Conservation (phyloP, 2,329 filamentous ascomycete genomes). For the Colletotrichum theobromicola region DNA sequence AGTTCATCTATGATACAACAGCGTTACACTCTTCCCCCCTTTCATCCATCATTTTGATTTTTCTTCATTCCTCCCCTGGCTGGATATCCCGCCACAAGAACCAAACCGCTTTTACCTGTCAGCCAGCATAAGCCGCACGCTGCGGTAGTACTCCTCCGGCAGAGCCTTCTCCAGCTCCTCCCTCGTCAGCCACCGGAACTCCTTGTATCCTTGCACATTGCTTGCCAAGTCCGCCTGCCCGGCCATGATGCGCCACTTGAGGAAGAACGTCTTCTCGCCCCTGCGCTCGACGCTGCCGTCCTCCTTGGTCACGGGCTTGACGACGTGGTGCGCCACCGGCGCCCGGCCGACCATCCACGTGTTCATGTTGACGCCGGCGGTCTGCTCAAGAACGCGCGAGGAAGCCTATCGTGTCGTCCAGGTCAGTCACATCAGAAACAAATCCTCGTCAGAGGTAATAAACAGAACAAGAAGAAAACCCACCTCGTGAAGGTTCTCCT, state of each 20-base stretch:
- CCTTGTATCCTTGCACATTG: slow-evolving; percentile 75
- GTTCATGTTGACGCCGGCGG: slow-evolving; percentile 95
- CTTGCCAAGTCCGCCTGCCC: slow-evolving; percentile 84
- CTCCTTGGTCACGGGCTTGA: slow-evolving; percentile 52
- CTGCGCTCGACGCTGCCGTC: slow-evolving; percentile 47
- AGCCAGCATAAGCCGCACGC: slow-evolving; percentile 83
- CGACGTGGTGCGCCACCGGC: slow-evolving; percentile 81
- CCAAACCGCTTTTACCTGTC: too few relatives aligned
- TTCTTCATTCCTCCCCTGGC: not conserved
- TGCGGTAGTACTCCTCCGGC: slow-evolving; percentile 71
- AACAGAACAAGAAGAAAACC: slow-evolving; percentile 41
- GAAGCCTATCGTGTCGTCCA: slow-evolving; percentile 66
- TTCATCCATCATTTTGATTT: not conserved
- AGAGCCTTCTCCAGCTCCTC: slow-evolving; percentile 81
- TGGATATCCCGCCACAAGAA: too few relatives aligned
- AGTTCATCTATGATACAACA: slow-evolving; percentile 45
- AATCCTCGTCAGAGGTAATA: too few relatives aligned
- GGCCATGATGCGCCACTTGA: slow-evolving; percentile 96
- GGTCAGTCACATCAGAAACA: not conserved
- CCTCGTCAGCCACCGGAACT: slow-evolving; percentile 92
- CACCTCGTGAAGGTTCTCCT: slow-evolving; percentile 85
- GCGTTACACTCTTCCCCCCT: slow-evolving; percentile 29
- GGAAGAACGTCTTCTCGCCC: slow-evolving; percentile 90
- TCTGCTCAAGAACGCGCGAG: slow-evolving; percentile 75
- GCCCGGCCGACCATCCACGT: slow-evolving; percentile 95